Conservation (phyloP, 2,329 filamentous ascomycete species). For the Colletotrichum sojae region DNA sequence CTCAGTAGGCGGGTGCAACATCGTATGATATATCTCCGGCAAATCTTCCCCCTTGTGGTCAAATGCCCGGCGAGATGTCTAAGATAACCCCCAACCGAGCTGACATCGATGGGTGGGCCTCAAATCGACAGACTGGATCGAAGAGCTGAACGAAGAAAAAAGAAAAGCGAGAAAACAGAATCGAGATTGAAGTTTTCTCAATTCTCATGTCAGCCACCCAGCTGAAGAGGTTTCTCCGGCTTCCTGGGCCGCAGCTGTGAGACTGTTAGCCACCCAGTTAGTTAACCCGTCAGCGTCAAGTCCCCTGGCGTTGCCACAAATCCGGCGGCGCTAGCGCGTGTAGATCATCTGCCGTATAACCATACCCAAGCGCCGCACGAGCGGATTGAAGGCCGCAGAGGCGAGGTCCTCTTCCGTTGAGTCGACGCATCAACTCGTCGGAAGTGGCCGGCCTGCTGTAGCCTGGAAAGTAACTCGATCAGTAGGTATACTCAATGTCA, state of each 20-base stretch:
- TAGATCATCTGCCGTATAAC: constrained; percentile 5
- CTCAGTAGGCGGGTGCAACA: neutral
- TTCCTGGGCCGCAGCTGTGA: too few relatives aligned
- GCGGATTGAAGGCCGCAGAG: neutral
- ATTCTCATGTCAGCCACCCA: too few relatives aligned
- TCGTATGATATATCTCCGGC: constrained; percentile 17
- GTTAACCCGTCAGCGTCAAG: neutral
- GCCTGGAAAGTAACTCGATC: neutral
- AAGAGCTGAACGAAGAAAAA: too few relatives aligned
- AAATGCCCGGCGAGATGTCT: constrained; percentile 8
- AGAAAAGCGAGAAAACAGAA: too few relatives aligned
- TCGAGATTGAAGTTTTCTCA: too few relatives aligned
- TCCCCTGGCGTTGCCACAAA: neutral
- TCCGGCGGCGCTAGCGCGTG: neutral
- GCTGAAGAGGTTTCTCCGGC: too few relatives aligned
- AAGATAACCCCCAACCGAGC: neutral
- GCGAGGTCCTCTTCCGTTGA: neutral
- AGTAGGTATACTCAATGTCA: neutral
- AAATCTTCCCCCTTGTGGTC: neutral
- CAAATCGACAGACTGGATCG: neutral
- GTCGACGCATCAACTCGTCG: neutral
- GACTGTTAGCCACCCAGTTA: neutral
- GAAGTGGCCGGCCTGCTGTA: neutral
- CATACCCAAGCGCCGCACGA: constrained; percentile 5
- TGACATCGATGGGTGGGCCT: neutral